Base-by-base conservation (phyloP, 75 land plant species). In the Cryptomeria japonica region DNA sequence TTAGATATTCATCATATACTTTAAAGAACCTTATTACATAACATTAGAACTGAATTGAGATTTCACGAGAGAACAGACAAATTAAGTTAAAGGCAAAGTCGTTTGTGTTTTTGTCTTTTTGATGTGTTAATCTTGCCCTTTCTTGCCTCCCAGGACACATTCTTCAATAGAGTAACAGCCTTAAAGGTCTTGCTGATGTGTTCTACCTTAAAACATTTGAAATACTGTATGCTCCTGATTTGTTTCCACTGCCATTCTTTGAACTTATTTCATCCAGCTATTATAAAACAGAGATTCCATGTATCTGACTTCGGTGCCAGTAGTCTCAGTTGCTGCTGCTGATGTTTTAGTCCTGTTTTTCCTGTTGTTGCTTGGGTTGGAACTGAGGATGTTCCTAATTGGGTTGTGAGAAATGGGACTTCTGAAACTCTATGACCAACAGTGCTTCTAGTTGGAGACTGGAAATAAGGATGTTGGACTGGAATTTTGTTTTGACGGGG, bases 141-240 rank as follows among this genome's bases (percentile, higher is more conserved):
- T 86, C 95, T 97, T 80, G 96, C 99, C 76, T 94, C 99, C 99
- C 97, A 97, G 68, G 85, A 94, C 14, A 97, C 95, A 80, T 96
- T 92, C 89, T 93, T 95, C 86, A 97, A 84, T 37, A 96, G 86
- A n/a, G 95, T 93, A 37, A 91, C 94, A 0, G 94, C 96, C 78
- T 96, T 95, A 80, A 89, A 97, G 85, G 92, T 90, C 86, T 97
- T 96, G 83, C 93, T 96, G 47, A 96, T 91, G 86, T 96, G 95
- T 89, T 97, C 99, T n/a, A 44, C 46, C 46, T 6, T 44, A 4
- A 44, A 44, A 44, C 46, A 44, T 6, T 6, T 44, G 46, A 44
- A 44, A 44, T 44, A 44, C 46, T 44, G 3, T 44, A 44, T 44
- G 46, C 46, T 44, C 46, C 46, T 44, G 5, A 44, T 44, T 44